Evolutionary conservation across 106 monocot species (phyloP), one percentile per base, ranked within the genome.

Genomic region (Iris macrosiphon): DNA sequence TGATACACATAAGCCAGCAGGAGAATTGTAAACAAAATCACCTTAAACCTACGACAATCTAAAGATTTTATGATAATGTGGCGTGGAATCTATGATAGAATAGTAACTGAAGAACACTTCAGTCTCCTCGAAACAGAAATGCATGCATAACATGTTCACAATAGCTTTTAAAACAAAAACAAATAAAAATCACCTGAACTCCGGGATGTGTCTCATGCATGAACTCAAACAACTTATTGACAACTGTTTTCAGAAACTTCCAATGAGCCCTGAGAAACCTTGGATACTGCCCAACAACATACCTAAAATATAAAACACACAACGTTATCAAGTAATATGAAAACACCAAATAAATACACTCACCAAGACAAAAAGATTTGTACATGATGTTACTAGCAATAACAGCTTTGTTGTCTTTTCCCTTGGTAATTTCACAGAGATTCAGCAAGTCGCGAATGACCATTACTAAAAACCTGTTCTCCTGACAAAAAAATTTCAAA

Each of bases 141-240:
- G n/a, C n/a, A n/a, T n/a, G n/a, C n/a, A n/a, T n/a, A n/a, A n/a
- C n/a, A n/a, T n/a, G n/a, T n/a, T n/a, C n/a, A n/a, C n/a, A n/a
- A n/a, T n/a, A n/a, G n/a, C n/a, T n/a, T n/a, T n/a, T 24, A 22
- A 20, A 25, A 67, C 10, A 16, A 57, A 38, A 34, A 56, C 6
- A 22, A n/a, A 24, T 6, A 56, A 51, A 46, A 60, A 27, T 72
- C 6, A 98, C 98, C 87, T 99, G 98, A 75, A 99, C 98, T 64
- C 98, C 98, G 11, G 98, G 98, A 83, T 99, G 98, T 40, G 78
- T 91, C 72, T 99, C 98, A 66, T 99, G 98, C 98, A 99, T 99
- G 66, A 99, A 99, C 67, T 99, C 98, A 76, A 99, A 99, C 40
- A 99, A 78, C 55, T 99, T 99, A 59, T 99, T 99, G 4, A 99